Percentiles rank a stretch among this genome's conserved stretches.
Evolutionary conservation across 2,329 filamentous ascomycete species (phyloP).

Genomic region (Botrytis pseudocinerea): DNA sequence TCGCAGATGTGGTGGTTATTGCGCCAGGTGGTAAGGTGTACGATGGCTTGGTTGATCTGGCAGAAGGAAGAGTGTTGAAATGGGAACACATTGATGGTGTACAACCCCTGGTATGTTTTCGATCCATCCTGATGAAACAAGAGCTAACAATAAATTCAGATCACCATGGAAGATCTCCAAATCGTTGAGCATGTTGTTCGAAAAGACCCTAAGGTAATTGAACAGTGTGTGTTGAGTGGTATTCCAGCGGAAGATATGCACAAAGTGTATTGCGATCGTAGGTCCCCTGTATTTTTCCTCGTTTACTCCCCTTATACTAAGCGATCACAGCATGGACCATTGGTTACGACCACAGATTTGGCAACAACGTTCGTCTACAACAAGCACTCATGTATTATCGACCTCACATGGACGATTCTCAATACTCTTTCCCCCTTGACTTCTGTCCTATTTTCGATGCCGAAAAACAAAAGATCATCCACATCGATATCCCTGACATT

Average conservation of each 20-base stretch:
- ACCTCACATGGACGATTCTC: slow-evolving; percentile 78
- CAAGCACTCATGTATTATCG: slow-evolving; percentile 97
- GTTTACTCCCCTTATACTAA: slow-evolving; percentile 27
- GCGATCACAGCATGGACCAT: slow-evolving; percentile 76
- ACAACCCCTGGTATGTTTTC: slow-evolving; percentile 69
- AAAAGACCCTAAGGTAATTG: slow-evolving; percentile 81
- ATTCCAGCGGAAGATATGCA: slow-evolving; percentile 83
- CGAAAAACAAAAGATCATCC: slow-evolving; percentile 65
- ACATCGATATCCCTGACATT: slow-evolving; percentile 67
- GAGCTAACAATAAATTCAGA: slow-evolving; percentile 48
- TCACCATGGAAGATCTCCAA: slow-evolving; percentile 88
- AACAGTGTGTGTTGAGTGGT: slow-evolving; percentile 82
- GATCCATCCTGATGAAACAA: neutral
- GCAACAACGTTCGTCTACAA: slow-evolving; percentile 75
- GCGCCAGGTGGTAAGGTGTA: slow-evolving; percentile 75
- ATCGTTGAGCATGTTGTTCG: slow-evolving; percentile 75
- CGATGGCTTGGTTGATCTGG: slow-evolving; percentile 77
- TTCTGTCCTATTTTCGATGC: slow-evolving; percentile 92
- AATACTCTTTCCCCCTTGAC: slow-evolving; percentile 89
- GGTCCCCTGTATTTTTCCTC: slow-evolving; percentile 40
- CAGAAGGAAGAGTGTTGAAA: slow-evolving; percentile 62
- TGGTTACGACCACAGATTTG: slow-evolving; percentile 88
- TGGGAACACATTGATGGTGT: slow-evolving; percentile 77
- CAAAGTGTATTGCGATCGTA: slow-evolving; percentile 91
- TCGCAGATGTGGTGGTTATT: slow-evolving; percentile 83